Conservation (phyloP, 2,329 filamentous ascomycete species). For the Shiraia sp. region DNA sequence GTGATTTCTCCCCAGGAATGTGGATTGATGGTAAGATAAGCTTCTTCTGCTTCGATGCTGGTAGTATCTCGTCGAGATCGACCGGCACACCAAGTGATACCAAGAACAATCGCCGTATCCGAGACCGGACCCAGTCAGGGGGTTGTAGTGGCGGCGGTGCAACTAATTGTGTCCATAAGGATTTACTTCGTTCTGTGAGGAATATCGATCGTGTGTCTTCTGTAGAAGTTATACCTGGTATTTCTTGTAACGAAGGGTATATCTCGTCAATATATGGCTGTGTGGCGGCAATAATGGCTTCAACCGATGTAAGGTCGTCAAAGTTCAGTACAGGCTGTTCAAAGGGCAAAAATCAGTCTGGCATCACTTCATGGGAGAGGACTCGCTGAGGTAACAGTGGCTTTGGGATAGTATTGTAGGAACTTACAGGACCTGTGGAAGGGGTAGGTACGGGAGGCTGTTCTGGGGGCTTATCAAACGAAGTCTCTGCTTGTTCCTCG, state of each 20-base stretch:
- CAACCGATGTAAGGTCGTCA: slow-evolving; percentile 60
- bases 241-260: slow-evolving; percentile 55
- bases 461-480: slow-evolving; percentile 46
- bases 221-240: slow-evolving; percentile 49
- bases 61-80: slow-evolving; percentile 94
- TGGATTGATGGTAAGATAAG: slow-evolving; percentile 83
- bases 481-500: slow-evolving; percentile 42
- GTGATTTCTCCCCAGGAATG: slow-evolving; percentile 43
- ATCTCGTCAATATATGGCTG: slow-evolving; percentile 66
- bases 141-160: slow-evolving; percentile 93
- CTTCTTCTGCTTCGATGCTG: slow-evolving; percentile 97
- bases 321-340: slow-evolving; percentile 69
- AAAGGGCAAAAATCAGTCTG: slow-evolving; percentile 31
- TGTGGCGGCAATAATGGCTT: slow-evolving; percentile 63
- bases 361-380: slow-evolving; percentile 27
- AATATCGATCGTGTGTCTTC: slow-evolving; percentile 49
- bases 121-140: slow-evolving; percentile 95
- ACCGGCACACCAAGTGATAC: slow-evolving; percentile 95
- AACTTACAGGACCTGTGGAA: slow-evolving; percentile 55
- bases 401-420: slow-evolving; percentile 38
- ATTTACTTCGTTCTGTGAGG: slow-evolving; percentile 82
- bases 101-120: slow-evolving; percentile 90
- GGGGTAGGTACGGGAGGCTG: slow-evolving; percentile 46
- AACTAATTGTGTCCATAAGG: slow-evolving; percentile 94
- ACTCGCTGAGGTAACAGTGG: slow-evolving; percentile 37